phyloP scores from a whole-genome alignment of 1,139 yeast species.

The Magnusiomyces fungicola region DNA sequence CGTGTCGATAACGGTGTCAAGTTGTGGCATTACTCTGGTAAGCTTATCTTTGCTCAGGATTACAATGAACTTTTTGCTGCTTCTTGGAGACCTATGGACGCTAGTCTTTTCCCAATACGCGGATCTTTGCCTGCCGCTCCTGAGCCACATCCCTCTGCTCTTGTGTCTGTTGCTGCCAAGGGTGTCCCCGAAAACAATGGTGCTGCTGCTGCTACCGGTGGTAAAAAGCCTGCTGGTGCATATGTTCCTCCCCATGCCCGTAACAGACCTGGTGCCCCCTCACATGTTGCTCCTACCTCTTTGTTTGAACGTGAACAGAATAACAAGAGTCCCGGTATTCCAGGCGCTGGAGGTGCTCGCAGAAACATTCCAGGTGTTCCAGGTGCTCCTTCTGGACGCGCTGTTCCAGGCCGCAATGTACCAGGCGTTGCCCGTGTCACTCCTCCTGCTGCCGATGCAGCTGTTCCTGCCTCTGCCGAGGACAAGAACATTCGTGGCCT shows the following conservation, averaged over 20 bases:
- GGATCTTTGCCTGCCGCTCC: slow-evolving; percentile 49
- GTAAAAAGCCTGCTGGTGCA: slow-evolving; percentile 66
- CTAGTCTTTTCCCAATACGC: slow-evolving; percentile 52
- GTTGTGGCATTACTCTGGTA: slow-evolving; percentile 89
- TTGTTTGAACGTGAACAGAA: slow-evolving; percentile 27
- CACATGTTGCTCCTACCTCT: slow-evolving; percentile 31
- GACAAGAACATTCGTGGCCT: slow-evolving; percentile 89
- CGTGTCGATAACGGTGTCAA: slow-evolving; percentile 95
- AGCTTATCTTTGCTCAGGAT: slow-evolving; percentile 68
- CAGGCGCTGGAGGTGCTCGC: slow-evolving; percentile 14
- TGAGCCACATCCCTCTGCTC: slow-evolving; percentile 53
- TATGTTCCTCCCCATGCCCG: slow-evolving; percentile 96
- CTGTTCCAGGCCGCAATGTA: slow-evolving; percentile 21
- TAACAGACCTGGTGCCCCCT: slow-evolving; percentile 25
- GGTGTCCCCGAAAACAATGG: slow-evolving; percentile 29
- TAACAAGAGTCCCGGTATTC: slow-evolving; percentile 19
- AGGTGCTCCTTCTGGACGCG: slow-evolving; percentile 28
- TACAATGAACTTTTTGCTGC: slow-evolving; percentile 74
- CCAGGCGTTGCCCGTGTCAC: slow-evolving; percentile 26
- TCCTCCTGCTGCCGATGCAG: slow-evolving; percentile 21
- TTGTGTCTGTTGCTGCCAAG: slow-evolving; percentile 22
- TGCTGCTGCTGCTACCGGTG: slow-evolving; percentile 3
- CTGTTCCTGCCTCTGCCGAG: slow-evolving; percentile 40
- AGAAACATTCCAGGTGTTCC: slow-evolving; percentile 19
- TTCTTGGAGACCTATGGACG: slow-evolving; percentile 76